Conservation (phyloP, 331 rosid genomes). For the Stylosanthes scabra region DNA sequence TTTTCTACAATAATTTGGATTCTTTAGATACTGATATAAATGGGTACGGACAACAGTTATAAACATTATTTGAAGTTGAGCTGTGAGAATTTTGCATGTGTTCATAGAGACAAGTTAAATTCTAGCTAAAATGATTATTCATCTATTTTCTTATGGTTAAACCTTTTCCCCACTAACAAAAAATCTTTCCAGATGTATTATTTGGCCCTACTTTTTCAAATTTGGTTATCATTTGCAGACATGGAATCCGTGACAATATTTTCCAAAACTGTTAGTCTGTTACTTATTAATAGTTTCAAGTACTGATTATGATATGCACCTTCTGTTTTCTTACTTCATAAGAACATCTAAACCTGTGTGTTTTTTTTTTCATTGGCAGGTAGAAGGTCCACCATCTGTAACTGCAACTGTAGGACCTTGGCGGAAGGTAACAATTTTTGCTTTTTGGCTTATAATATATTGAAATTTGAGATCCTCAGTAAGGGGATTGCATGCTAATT, state of each 20-base stretch:
- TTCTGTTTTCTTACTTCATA: constrained; percentile 25
- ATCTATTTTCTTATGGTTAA: not conserved
- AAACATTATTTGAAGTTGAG: not conserved
- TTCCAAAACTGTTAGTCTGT: constrained; percentile 27
- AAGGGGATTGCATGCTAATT: constrained; percentile 1
- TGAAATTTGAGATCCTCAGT: constrained; percentile 6
- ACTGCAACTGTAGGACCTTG: constrained; percentile 94
- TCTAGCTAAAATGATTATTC: not conserved
- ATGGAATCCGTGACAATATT: constrained; percentile 27
- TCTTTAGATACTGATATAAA: constrained; percentile 4
- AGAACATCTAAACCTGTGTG: constrained; percentile 34
- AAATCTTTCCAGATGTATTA: too few species aligned
- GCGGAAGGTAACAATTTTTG: constrained; percentile 80
- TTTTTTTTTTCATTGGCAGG: constrained; percentile 54
- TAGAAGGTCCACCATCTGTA: constrained; percentile 79
- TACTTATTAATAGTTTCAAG: constrained; percentile 27
- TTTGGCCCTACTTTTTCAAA: too few species aligned
- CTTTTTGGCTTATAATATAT: constrained; percentile 26
- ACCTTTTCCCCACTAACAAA: constrained; percentile 24
- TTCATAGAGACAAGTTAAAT: not conserved
- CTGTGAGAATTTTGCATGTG: constrained; percentile 19
- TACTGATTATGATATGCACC: constrained; percentile 13
- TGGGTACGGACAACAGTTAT: not conserved
- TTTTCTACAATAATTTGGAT: not conserved
- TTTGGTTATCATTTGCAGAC: constrained; percentile 31